Evolutionary conservation across 768 basidiomycete genomes (phyloP).

Genomic region (Mycena amicta): DNA sequence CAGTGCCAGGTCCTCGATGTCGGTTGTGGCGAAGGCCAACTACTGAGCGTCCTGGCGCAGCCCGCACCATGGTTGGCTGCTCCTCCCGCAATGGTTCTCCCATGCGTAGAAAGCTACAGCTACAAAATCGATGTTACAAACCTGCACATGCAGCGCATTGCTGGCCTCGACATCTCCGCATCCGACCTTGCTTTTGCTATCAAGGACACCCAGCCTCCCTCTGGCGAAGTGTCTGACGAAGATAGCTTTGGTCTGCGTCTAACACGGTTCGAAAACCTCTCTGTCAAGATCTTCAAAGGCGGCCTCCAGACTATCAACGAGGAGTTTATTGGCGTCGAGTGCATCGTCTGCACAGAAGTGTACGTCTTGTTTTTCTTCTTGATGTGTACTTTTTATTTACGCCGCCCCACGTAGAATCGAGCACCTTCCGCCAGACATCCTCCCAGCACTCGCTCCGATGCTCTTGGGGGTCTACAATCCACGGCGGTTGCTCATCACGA

Average conservation of each 20-base stretch:
- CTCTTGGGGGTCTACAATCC: constrained; percentile 82
- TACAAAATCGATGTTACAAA: constrained; percentile 55
- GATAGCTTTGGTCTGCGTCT: constrained; percentile 30
- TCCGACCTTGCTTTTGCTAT: constrained; percentile 59
- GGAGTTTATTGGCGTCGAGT: constrained; percentile 64
- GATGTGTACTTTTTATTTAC: constrained; percentile 5
- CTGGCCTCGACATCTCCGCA: constrained; percentile 68
- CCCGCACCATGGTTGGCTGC: constrained; percentile 71
- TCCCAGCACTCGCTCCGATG: constrained; percentile 66
- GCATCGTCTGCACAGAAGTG: constrained; percentile 83
- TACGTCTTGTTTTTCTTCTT: too few species aligned
- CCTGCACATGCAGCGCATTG: constrained; percentile 57
- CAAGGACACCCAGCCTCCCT: constrained; percentile 46
- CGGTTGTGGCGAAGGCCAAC: constrained; percentile 82
- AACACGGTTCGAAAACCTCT: constrained; percentile 69
- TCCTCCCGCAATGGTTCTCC: constrained; percentile 40
- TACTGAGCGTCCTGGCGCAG: constrained; percentile 70
- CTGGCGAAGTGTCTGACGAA: constrained; percentile 27
- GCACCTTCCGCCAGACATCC: constrained; percentile 63
- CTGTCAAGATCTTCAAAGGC: constrained; percentile 74
- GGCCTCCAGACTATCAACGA: constrained; percentile 69
- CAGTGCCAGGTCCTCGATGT: constrained; percentile 71
- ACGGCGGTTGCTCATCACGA: constrained; percentile 73
- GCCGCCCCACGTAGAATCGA: constrained; percentile 61
- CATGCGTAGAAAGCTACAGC: constrained; percentile 22